Conservation (phyloP, 108 stramenopile genomes). For the Skeletonema tropicum region DNA sequence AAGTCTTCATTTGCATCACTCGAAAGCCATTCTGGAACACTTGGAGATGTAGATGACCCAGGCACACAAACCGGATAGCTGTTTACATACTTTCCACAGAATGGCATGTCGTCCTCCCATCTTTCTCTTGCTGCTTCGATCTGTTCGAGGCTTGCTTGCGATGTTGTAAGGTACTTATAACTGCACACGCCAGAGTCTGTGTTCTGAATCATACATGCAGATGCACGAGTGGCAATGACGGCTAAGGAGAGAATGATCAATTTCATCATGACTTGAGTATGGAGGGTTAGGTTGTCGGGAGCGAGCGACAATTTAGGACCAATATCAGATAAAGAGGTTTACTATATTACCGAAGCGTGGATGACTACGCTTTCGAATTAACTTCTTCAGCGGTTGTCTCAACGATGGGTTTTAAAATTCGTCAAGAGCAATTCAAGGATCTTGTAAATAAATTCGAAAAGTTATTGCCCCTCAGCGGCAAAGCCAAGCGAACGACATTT, state of each 20-base stretch:
- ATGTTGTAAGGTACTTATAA: background rate
- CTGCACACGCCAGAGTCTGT: constrained; percentile 44
- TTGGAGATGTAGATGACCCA: background rate
- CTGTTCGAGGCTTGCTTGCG: background rate
- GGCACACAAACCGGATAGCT: constrained; percentile 44
- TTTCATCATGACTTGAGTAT: background rate
- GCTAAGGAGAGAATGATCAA: background rate
- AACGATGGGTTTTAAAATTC: too few relatives aligned
- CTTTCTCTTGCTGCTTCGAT: background rate
- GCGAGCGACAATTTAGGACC: too few relatives aligned
- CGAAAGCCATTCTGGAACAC: background rate
- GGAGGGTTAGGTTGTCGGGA: too few relatives aligned
- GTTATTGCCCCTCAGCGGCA: too few relatives aligned
- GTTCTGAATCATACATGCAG: constrained; percentile 35
- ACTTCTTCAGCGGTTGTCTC: too few relatives aligned
- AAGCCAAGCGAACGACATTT: too few relatives aligned
- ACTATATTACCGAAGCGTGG: too few relatives aligned
- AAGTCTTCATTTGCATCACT: constrained; percentile 11
- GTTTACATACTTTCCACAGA: constrained; percentile 37
- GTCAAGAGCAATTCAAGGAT: too few relatives aligned
- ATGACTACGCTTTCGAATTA: too few relatives aligned
- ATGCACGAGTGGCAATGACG: constrained; percentile 3
- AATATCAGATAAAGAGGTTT: too few relatives aligned
- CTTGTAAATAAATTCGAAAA: too few relatives aligned
- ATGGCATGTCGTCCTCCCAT: constrained; percentile 28